Conservation (phyloP, 345 rosid species). For the Noccaea bulbosa region DNA sequence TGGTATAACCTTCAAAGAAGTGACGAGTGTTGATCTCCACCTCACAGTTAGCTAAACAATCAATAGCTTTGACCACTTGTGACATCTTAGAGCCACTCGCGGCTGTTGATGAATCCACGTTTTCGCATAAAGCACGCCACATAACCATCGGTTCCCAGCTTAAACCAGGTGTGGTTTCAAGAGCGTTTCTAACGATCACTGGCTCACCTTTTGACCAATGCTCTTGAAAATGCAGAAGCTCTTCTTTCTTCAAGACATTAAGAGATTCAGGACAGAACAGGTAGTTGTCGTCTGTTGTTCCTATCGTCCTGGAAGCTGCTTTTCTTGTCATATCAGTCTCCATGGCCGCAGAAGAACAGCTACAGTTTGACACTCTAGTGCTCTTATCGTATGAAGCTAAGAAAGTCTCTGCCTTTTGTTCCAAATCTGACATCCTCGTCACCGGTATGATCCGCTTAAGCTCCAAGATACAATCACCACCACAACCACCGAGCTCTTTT, state of each 20-base stretch:
- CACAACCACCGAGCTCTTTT: slow-evolving; percentile 77
- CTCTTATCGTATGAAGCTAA: slow-evolving; percentile 36
- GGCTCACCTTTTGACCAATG: slow-evolving; percentile 91
- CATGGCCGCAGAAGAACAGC: slow-evolving; percentile 23
- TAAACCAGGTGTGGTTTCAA: slow-evolving; percentile 59
- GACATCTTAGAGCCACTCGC: slow-evolving; percentile 52
- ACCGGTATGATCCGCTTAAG: slow-evolving; percentile 62
- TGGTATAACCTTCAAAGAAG: slow-evolving; percentile 78
- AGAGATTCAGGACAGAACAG: slow-evolving; percentile 60
- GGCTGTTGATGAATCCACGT: slow-evolving; percentile 41
- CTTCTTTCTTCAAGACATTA: slow-evolving; percentile 48
- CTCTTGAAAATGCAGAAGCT: slow-evolving; percentile 58
- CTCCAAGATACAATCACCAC: slow-evolving; percentile 59
- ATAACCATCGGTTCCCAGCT: slow-evolving; percentile 99
- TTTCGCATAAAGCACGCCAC: slow-evolving; percentile 85
- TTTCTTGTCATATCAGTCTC: slow-evolving; percentile 39
- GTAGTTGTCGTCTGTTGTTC: slow-evolving; percentile 55
- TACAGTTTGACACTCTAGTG: slow-evolving; percentile 30
- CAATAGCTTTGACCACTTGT: slow-evolving; percentile 65
- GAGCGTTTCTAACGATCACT: slow-evolving; percentile 64
- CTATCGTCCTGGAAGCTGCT: slow-evolving; percentile 68
- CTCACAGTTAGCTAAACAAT: slow-evolving; percentile 79
- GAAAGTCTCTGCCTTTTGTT: slow-evolving; percentile 46
- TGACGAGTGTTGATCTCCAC: slow-evolving; percentile 65
- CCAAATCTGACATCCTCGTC: slow-evolving; percentile 59